Base-by-base conservation (phyloP, 148 eudicot species). In the Selenicereus undatus region DNA sequence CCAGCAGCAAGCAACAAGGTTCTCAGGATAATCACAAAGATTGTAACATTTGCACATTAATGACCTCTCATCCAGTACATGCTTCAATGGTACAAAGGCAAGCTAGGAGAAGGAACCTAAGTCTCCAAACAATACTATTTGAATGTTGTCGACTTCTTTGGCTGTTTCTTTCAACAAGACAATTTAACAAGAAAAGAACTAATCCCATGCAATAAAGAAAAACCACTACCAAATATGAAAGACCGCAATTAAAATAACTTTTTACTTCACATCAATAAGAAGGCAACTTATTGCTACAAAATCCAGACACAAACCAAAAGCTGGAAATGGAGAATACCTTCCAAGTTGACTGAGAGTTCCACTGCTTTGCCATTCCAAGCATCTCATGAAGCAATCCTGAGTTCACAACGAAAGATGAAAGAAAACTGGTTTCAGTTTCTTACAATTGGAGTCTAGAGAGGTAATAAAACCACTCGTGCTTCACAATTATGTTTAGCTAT, bases 381-480 rank as follows among this genome's bases (percentile, higher is more conserved):
- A 94, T 94, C 88, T 94, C 98, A 73, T 86, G 84, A 81, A 94
- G 86, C 78, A 94, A 88, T 74, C 98, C 94, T 93, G 87, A 45
- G 73, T 21, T 79, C 54, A 18, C 76, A 43, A 72, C 71, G 29
- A 82, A 76, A 39, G 71, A 42, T 62, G 62, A 68, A 60, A 27
- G 69, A 3, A 20, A 42, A 13, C 14, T 73, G 52, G 2, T 10
- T 68, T 78, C 35, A 43, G 24, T 35, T 32, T 58, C 65, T 58
- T 60, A 60, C 21, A 60, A 3, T 60, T 60, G 65, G 32, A 32
- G 32, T 32, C 32, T 32, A 32, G 22, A 60, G 65, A 60, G 24
- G 65, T 20, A 14, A 20, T 18, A 60, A 60, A 60, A 21, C 8
- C 65, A 60, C 24, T 60, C 3, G 7, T 20, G 65, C 7, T 60